Conservation (phyloP, 352 stramenopile genomes). For the Pythium pyrilobum region DNA sequence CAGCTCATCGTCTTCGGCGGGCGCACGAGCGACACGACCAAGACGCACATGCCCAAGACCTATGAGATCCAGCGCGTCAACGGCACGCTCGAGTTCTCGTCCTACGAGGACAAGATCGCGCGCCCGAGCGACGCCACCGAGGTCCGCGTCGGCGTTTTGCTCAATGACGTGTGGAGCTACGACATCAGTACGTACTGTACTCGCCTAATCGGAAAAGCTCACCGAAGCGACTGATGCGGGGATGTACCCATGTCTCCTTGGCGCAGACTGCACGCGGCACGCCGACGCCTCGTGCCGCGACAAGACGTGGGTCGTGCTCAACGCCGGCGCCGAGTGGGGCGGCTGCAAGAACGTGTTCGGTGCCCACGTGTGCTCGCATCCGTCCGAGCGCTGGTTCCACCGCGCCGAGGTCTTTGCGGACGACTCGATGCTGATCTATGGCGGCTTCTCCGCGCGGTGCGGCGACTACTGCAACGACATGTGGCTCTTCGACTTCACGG, state of each 20-base stretch:
- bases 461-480: slow-evolving; percentile 96
- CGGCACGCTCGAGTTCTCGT: slow-evolving; percentile 80
- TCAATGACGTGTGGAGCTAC: slow-evolving; percentile 97
- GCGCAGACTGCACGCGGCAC: slow-evolving; percentile 77
- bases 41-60: slow-evolving; percentile 87
- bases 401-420: slow-evolving; percentile 86
- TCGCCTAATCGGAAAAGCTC: too few relatives aligned
- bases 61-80: slow-evolving; percentile 84
- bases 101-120: slow-evolving; percentile 84
- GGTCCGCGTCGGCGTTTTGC: slow-evolving; percentile 85
- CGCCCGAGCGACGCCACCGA: slow-evolving; percentile 32
- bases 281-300: slow-evolving; percentile 78
- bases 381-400: slow-evolving; percentile 87
- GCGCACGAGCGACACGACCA: slow-evolving; percentile 84
- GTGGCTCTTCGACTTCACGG: slow-evolving; percentile 90
- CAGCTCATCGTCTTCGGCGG: slow-evolving; percentile 91
- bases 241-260: background rate
- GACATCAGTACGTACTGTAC: slow-evolving; percentile 86
- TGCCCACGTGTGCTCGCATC: slow-evolving; percentile 84
- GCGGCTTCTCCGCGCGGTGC: slow-evolving; percentile 90
- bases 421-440: slow-evolving; percentile 91
- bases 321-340: slow-evolving; percentile 85
- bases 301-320: slow-evolving; percentile 81
- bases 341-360: slow-evolving; percentile 87
- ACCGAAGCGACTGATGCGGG: too few relatives aligned